These are phyloP conservation scores for Kwoniella heveanensis DNA, from an alignment of 768 basidiomycete genomes.

Conservation along the genomic window DNA sequence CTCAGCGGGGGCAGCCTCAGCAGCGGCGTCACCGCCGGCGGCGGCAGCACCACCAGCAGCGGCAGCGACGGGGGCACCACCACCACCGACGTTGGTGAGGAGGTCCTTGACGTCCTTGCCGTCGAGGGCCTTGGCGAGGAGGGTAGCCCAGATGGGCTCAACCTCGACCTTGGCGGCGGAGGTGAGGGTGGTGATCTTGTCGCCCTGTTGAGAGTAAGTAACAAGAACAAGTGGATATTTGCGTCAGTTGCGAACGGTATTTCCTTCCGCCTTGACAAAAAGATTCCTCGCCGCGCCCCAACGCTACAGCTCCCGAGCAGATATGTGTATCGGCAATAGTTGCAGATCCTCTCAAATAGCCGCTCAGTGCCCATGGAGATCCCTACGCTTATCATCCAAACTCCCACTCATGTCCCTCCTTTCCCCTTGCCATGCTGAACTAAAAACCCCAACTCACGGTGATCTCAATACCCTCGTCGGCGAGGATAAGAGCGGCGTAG, in stretches of 20 bases:
- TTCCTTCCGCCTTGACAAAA: no score
- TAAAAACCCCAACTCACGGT: conserved; percentile 66
- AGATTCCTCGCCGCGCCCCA: no score
- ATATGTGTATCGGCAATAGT: conserved; percentile 1
- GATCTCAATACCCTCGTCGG: conserved; percentile 95
- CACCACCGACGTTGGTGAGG: conserved; percentile 89
- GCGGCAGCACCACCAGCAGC: conserved; percentile 63
- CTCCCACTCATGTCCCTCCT: background rate
- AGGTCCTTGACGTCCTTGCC: conserved; percentile 97
- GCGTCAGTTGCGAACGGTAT: no score
- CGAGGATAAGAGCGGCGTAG: conserved; percentile 97
- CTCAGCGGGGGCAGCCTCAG: conserved; percentile 66
- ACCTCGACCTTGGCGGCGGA: conserved; percentile 79
- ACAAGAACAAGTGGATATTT: no score
- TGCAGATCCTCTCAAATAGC: no score
- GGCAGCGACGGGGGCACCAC: conserved; percentile 76
- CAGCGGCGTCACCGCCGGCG: conserved; percentile 65
- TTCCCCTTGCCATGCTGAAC: background rate
- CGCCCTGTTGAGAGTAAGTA: conserved; percentile 63
- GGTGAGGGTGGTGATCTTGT: conserved; percentile 87
- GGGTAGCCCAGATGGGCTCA: conserved; percentile 95
- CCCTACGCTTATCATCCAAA: no score
- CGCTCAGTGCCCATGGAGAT: no score
- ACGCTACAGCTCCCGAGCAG: no score
- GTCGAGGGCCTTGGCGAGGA: conserved; percentile 96